A percentile compares a stretch with the other conserved stretches of the same genome.
phyloP scores from a whole-genome alignment of 2,329 filamentous ascomycete species.

The Fusarium fujikuroi region DNA sequence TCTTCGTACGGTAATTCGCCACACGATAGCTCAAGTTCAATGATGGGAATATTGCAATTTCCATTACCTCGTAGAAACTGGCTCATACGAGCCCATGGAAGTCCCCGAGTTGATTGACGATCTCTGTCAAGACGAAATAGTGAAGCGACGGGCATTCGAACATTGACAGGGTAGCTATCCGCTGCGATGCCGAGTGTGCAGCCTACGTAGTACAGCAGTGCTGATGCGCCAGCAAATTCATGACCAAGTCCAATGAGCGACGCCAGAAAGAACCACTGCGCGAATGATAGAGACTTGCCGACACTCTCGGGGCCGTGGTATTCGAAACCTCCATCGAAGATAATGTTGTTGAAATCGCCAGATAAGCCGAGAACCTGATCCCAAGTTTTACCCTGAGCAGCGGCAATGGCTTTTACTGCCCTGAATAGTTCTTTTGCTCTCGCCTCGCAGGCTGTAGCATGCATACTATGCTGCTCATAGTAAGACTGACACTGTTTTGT shows the following conservation, averaged over 20 bases:
- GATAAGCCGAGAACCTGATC: background rate
- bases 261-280: background rate
- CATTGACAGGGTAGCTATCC: background rate
- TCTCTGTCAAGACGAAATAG: background rate
- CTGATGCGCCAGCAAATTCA: background rate
- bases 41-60: background rate
- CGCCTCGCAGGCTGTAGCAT: background rate
- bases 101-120: background rate
- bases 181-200: background rate
- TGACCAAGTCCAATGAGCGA: background rate
- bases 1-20: background rate
- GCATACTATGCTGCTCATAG: background rate
- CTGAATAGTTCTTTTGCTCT: background rate
- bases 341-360: background rate
- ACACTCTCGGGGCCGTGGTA: background rate
- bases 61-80: background rate
- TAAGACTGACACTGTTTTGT: background rate
- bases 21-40: background rate
- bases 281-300: background rate
- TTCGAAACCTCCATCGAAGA: background rate
- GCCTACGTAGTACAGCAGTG: background rate
- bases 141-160: background rate
- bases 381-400: background rate
- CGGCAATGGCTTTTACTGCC: rapidly evolving
- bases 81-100: background rate